Evolutionary conservation across 1,284 basidiomycete genomes (phyloP).

Genomic region (Apiotrichum sp.): DNA sequence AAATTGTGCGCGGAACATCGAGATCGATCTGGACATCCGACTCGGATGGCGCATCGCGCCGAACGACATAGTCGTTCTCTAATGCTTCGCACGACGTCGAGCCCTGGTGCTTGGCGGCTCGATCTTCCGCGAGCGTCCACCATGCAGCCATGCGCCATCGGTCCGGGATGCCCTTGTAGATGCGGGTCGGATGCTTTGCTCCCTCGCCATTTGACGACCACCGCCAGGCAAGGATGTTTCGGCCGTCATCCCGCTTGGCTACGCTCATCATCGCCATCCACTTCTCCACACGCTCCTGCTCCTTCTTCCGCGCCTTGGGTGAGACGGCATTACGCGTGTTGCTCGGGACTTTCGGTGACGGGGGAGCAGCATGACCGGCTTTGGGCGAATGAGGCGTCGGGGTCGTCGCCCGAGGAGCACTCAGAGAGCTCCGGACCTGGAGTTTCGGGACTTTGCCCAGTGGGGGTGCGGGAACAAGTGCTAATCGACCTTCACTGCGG

Average conservation of each 20-base stretch:
- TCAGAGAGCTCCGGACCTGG: conserved; percentile 17
- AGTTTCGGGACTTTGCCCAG: conserved; percentile 59
- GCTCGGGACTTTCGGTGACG: conserved; percentile 12
- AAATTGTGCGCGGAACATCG: conserved; percentile 94
- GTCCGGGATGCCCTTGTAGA: conserved; percentile 95
- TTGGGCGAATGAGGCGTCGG: background rate
- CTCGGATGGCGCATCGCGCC: conserved; percentile 68
- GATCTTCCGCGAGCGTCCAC: conserved; percentile 61
- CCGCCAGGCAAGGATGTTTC: conserved; percentile 69
- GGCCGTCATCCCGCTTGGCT: conserved; percentile 60
- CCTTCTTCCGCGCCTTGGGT: conserved; percentile 50
- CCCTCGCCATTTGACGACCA: conserved; percentile 59
- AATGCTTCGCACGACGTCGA: conserved; percentile 23
- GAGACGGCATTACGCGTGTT: conserved; percentile 8
- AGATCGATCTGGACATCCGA: conserved; percentile 98
- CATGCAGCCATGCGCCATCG: conserved; percentile 90
- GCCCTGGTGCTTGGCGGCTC: conserved; percentile 17
- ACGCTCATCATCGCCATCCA: conserved; percentile 80
- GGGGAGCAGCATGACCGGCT: background rate
- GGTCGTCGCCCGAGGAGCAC: background rate
- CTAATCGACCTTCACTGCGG: conserved; percentile 62
- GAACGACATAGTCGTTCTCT: conserved; percentile 54
- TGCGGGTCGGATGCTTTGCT: conserved; percentile 50
- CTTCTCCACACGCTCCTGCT: conserved; percentile 67
- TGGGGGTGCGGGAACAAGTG: conserved; percentile 60